Base-by-base conservation (phyloP, 2,329 filamentous ascomycete species). In the Sporothrix luriei region DNA sequence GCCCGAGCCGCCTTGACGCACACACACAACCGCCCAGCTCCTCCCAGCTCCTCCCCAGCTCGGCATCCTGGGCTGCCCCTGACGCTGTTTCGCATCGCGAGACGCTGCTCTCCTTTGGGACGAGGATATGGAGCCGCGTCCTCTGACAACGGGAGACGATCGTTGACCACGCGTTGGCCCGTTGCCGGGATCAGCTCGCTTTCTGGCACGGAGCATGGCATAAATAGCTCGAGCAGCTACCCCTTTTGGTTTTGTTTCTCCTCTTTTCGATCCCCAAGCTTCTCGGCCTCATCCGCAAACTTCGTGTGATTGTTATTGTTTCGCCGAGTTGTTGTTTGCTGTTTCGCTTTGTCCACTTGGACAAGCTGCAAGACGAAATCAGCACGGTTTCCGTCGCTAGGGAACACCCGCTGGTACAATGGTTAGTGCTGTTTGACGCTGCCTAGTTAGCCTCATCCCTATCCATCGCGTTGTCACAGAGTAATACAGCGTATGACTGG, bases 1-100 rank as follows among this genome's bases (percentile, higher is more conserved):
- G 61, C 61, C 24, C 46, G 43, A 49, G 43, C 61, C 61, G 61
- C 19, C 48, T 9, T 6, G 19, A 21, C n/a, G 48, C 48, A 19
- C 48, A 49, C 48, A 4, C 48, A 9, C 48, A n/a, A 7, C 48
- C 19, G 33, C 55, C 55, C 55, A 40, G 57, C 33, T 61, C 19
- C 51, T 26, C 38, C 40, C n/a, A n/a, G n/a, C n/a, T n/a, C n/a
- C n/a, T n/a, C n/a, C 59, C 11, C 40, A 43, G 14, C 11, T 43
- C 14, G 11, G 4, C 40, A 13, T 16, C 9, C 2, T 4, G 40
- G 40, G 40, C 4, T 14, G 14, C 11, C 61, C 48, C 62, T 66
- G 26, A 43, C 21, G 61, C 46, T 48, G 62, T 66, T 66, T 66
- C 62, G 62, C 46, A 66, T 66, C 46, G 48, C 24, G 24, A 46